These are phyloP conservation scores for Aegilops speltoides DNA, from an alignment of 176 grass and related monocot species.

Conservation along the genomic window DNA sequence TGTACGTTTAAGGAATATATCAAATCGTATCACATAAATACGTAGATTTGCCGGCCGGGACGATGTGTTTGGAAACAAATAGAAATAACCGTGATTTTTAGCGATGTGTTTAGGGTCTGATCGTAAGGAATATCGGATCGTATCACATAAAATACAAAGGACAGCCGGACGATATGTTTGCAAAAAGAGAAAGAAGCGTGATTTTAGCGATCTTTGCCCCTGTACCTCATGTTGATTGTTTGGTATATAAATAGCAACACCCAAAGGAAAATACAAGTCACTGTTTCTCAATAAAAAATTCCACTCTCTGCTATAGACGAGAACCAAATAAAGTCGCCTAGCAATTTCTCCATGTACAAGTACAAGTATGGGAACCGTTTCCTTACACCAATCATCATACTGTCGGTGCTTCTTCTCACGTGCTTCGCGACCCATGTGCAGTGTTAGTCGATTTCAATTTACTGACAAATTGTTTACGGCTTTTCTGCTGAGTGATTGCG, in stretches of 20 bases:
- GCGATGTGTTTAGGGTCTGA: neutral
- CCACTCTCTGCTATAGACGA: neutral
- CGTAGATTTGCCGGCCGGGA: neutral
- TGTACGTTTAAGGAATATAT: neutral
- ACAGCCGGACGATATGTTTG: neutral
- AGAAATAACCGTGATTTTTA: neutral
- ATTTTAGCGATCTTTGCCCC: neutral
- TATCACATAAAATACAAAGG: neutral
- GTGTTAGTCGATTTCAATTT: neutral
- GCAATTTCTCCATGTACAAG: neutral
- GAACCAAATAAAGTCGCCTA: neutral
- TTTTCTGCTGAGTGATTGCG: too few relatives aligned
- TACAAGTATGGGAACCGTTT: neutral
- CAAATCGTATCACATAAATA: neutral
- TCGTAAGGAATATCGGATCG: neutral
- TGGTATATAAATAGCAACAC: neutral
- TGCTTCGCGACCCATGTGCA: neutral
- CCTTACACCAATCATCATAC: neutral
- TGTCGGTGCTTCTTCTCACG: neutral
- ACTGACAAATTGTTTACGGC: too few relatives aligned
- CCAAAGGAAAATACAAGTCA: neutral
- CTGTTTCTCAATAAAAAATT: neutral
- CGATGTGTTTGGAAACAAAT: too few relatives aligned
- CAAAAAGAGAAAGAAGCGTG: neutral
- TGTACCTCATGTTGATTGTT: neutral